Evolutionary conservation across 202 grass and related monocot genomes (phyloP), one percentile per base, ranked within the genome.

Genomic region (Setaria viridis): DNA sequence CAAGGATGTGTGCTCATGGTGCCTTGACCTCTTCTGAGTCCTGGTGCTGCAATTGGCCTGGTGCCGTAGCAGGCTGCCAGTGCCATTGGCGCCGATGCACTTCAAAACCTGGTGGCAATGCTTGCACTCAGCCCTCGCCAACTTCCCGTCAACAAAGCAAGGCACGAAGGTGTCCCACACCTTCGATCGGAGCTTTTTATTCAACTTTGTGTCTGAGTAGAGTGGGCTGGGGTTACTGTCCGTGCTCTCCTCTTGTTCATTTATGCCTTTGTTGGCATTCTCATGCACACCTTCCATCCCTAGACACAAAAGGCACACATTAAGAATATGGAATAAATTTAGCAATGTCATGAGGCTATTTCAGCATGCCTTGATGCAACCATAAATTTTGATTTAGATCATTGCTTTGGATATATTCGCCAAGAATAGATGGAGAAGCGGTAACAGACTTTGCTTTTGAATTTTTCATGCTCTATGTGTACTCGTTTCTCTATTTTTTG

Each of bases 81-180:
- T 87, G 72, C 79, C 72, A 82, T 43, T 70, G 14, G 60, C 33
- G 64, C 53, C 19, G 30, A 0, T 4, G n/a, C 57, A 60, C 57
- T 60, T 75, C 33, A 70, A 87, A 49, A 87, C 33, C 7, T 53
- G n/a, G 9, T 77, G 62, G 11, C 79, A 82, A 54, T 53, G 72
- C 72, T 21, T 85, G 70, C 87, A 85, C 56, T 79, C 80, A 56
- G 67, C 74, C 57, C 8, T 53, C 6, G 4, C 67, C 19, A 88
- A 0, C 66, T 65, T 84, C 35, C 12, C 48, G 0, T 69, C 57
- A 3, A 58, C 14, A 20, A 66, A 83, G 20, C 70, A 73, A 81
- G 86, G 80, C 11, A 32, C 58, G 74, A 88, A 79, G 17, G 46
- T 74, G 29, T 67, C 67, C 80, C 86, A 79, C 45, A 54, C 74